Base-by-base conservation (phyloP, 768 basidiomycete species). In the Strobilomyces echinocephalus region DNA sequence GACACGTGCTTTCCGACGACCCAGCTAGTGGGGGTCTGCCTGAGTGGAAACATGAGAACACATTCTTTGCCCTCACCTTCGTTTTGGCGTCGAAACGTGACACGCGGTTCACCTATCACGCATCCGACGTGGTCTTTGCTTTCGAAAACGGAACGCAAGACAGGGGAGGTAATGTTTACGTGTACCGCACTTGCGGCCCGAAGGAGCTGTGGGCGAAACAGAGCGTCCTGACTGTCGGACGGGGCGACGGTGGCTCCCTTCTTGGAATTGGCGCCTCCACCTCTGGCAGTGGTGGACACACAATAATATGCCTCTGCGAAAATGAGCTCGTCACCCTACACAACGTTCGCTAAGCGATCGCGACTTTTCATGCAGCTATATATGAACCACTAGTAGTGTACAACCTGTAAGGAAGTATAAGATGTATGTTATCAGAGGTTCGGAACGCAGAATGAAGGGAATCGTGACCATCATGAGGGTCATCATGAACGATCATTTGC, bases 1-100 rank as follows among this genome's bases (percentile, higher is more conserved):
- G 85, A 39, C 86, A 84, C 69, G 63, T 76, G 8, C 70, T 88
- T 28, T 66, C 71, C 41, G 56, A 52, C 51, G 60, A 52, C 31
- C 66, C 15, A 43, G 60, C 55, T 18, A 43, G 55, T 4, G 49
- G 35, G 15, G n/a, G 31, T 28, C 48, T 60, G 53, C 72, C 78
- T 8, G 55, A 54, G 30, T 95, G 90, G 93, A 75, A 63, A 47
- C 95, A 99, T 67, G 71, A 72, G 5, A 77, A 83, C n/a, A 97
- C 95, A 0, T 94, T 83, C 68, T 84, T 88, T 18, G 95, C 94
- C 0, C 79, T 99, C 24, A 81, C 92, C 1, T 99, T 97, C 65
- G 95, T 99, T 38, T 76, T 99, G 46, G 92, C 92, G 9, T 92
- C 91, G 12, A 97, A 97, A 66, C 84, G 82, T 28, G 92, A 97